Conservation (phyloP, 1,284 basidiomycete species). For the Paramarasmius palmivorus region DNA sequence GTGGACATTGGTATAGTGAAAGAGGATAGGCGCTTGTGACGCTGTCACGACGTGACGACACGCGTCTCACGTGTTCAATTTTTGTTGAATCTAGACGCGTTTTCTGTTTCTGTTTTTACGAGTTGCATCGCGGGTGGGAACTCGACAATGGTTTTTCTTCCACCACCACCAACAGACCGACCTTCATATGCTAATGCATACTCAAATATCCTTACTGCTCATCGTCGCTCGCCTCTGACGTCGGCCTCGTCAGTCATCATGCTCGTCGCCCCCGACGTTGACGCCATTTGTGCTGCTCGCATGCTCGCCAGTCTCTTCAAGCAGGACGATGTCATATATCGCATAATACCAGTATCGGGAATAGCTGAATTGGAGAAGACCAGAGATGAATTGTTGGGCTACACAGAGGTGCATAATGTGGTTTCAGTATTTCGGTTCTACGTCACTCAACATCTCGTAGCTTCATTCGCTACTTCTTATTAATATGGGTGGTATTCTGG, state of each 20-base stretch:
- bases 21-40: too few species aligned
- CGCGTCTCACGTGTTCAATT: not conserved
- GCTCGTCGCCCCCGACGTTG: slow-evolving; percentile 87
- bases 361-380: slow-evolving; percentile 72
- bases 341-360: slow-evolving; percentile 90
- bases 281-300: slow-evolving; percentile 85
- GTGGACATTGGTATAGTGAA: slow-evolving; percentile 28
- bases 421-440: slow-evolving; percentile 1
- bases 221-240: slow-evolving; percentile 73
- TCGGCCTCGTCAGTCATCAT: slow-evolving; percentile 83
- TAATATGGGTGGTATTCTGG: slow-evolving; percentile 90
- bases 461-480: slow-evolving; percentile 90
- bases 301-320: slow-evolving; percentile 91
- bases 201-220: slow-evolving; percentile 68
- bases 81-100: slow-evolving; percentile 7
- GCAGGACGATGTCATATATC: slow-evolving; percentile 92
- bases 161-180: slow-evolving; percentile 62
- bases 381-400: slow-evolving; percentile 66
- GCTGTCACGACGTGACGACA: too few species aligned
- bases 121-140: not conserved
- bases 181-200: slow-evolving; percentile 83
- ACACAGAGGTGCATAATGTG: slow-evolving; percentile 60
- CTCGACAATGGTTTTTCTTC: slow-evolving; percentile 60
- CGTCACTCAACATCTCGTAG: slow-evolving; percentile 40
- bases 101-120: not conserved